Conservation (phyloP, 768 basidiomycete species). For the Rhodotorula taiwanensis region DNA sequence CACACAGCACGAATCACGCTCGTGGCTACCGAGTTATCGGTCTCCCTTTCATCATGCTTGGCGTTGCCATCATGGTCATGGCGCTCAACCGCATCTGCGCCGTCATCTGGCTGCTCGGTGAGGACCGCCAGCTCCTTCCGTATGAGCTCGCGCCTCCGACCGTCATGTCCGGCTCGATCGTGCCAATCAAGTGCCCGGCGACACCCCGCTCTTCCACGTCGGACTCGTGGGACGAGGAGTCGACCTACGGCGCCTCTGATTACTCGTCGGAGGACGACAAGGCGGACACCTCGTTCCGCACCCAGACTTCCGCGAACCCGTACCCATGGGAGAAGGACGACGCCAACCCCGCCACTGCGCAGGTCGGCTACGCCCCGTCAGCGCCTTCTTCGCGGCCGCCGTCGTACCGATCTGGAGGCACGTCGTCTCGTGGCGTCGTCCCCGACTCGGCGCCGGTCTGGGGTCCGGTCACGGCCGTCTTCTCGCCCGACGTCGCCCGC, state of each 20-base stretch:
- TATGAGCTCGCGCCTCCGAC: constrained; percentile 33
- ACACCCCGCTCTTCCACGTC: constrained; percentile 11
- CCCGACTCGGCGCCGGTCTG: constrained; percentile 24
- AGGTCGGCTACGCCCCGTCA: constrained; percentile 1
- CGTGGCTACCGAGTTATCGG: constrained; percentile 28
- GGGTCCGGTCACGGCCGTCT: constrained; percentile 24
- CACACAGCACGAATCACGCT: constrained; percentile 17
- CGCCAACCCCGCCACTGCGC: neutral
- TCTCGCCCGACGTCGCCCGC: constrained; percentile 25
- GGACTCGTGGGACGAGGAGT: constrained; percentile 30
- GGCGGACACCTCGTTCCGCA: constrained; percentile 25
- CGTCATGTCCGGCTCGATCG: constrained; percentile 32
- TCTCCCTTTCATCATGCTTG: constrained; percentile 28
- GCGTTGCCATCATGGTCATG: constrained; percentile 33
- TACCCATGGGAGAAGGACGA: constrained; percentile 37
- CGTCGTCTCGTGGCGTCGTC: constrained; percentile 13
- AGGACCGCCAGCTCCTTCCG: constrained; percentile 33
- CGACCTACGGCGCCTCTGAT: constrained; percentile 1
- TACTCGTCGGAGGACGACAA: constrained; percentile 5
- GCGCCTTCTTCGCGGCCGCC: constrained; percentile 19
- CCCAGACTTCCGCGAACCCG: constrained; percentile 23
- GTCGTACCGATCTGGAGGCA: constrained; percentile 25
- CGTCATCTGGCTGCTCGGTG: constrained; percentile 36
- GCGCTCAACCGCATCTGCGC: constrained; percentile 32
- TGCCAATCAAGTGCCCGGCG: constrained; percentile 26